phyloP scores from a whole-genome alignment of 192 early-diverging fungal species.

The Spinellus fusiger region DNA sequence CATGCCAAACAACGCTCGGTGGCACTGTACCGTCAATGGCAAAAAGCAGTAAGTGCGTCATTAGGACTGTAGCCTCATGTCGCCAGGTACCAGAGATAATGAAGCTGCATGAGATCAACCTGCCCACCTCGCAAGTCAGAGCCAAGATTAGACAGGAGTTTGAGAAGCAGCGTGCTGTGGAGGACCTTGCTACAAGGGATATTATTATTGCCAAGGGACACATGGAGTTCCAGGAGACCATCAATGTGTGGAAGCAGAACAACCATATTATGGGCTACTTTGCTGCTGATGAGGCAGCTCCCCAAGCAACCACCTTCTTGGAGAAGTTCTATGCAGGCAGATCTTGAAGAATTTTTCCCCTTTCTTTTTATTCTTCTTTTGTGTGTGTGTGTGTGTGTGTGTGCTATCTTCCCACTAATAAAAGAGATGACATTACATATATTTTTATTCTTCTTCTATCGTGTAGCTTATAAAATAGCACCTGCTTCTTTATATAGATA shows the following conservation, averaged over 20 bases:
- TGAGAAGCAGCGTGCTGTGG: constrained; percentile 76
- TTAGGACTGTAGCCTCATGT: background rate
- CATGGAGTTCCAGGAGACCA: constrained; percentile 82
- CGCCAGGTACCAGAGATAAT: constrained; percentile 69
- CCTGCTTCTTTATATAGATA: no score
- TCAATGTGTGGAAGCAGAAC: constrained; percentile 90
- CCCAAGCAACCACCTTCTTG: constrained; percentile 66
- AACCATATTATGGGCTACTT: constrained; percentile 87
- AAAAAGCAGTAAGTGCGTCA: constrained; percentile 45
- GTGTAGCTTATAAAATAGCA: no score
- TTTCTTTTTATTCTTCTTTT: no score
- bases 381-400: no score
- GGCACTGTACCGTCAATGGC: constrained; percentile 68
- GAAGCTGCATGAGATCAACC: constrained; percentile 63
- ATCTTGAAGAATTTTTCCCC: constrained; percentile 33
- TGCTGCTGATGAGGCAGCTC: constrained; percentile 61
- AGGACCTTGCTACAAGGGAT: constrained; percentile 71
- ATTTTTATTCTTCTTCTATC: no score
- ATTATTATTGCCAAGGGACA: constrained; percentile 83
- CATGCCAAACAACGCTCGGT: constrained; percentile 60
- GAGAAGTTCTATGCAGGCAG: constrained; percentile 77
- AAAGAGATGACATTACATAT: no score
- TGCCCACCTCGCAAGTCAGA: constrained; percentile 66
- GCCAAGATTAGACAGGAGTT: constrained; percentile 86
- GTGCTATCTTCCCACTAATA: no score